Evolutionary conservation across 2,329 filamentous ascomycete species (phyloP).

Genomic region (Botrytis byssoidea): DNA sequence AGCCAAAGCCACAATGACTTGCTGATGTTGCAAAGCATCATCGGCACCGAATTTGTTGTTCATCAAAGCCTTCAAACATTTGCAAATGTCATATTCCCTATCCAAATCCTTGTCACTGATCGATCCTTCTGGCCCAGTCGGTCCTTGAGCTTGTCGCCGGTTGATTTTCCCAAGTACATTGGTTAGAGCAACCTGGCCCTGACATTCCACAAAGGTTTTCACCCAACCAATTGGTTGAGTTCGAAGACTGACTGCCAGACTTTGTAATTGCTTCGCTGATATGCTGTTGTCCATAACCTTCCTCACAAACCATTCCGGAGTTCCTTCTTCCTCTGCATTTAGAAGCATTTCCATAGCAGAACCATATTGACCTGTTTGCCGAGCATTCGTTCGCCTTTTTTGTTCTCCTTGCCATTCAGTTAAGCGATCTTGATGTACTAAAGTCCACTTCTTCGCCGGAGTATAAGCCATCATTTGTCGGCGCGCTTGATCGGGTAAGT

Average conservation of each 20-base stretch:
- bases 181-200: conserved; percentile 93
- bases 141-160: conserved; percentile 72
- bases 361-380: conserved; percentile 68
- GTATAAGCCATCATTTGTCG: conserved; percentile 97
- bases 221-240: conserved; percentile 99
- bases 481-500: conserved; percentile 88
- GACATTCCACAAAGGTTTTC: conserved; percentile 91
- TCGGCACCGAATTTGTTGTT: conserved; percentile 99
- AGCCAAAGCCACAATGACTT: conserved; percentile 83
- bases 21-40: conserved; percentile 85
- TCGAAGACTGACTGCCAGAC: conserved; percentile 87
- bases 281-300: conserved; percentile 96
- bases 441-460: conserved; percentile 92
- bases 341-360: conserved; percentile 67
- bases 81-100: conserved; percentile 89
- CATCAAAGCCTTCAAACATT: conserved; percentile 95
- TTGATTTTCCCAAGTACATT: conserved; percentile 94
- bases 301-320: conserved; percentile 96
- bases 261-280: conserved; percentile 85
- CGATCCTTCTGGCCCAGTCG: conserved; percentile 50
- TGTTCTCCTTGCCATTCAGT: conserved; percentile 94
- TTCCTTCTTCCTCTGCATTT: conserved; percentile 89
- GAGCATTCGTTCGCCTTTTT: conserved; percentile 75
- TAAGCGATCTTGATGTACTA: conserved; percentile 91
- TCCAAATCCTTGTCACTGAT: conserved; percentile 67